Percentiles rank a stretch among this genome's conserved stretches.
phyloP scores from a whole-genome alignment of 2,329 filamentous ascomycete species.

The Fusarium sp. region DNA sequence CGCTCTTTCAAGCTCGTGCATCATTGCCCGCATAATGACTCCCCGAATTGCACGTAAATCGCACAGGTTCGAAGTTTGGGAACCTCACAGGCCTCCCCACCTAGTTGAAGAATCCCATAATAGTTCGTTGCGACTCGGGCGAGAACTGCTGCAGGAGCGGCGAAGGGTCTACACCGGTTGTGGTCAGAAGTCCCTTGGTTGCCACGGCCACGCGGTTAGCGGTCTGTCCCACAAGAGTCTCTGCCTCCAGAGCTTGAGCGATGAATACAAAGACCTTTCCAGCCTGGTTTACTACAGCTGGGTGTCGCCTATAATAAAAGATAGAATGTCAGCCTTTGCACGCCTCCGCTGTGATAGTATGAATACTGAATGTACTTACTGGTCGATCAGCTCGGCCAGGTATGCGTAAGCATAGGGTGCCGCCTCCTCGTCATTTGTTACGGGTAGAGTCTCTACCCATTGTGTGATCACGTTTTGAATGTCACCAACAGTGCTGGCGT shows the following conservation, averaged over 20 bases:
- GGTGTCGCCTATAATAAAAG: constrained; percentile 74
- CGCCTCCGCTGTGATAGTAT: background rate
- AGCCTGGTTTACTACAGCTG: constrained; percentile 78
- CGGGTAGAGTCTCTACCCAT: constrained; percentile 91
- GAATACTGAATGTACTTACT: constrained; percentile 69
- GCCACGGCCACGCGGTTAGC: constrained; percentile 79
- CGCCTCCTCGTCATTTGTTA: constrained; percentile 95
- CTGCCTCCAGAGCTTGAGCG: constrained; percentile 87
- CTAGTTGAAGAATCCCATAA: constrained; percentile 80
- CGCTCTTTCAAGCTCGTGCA: constrained; percentile 15
- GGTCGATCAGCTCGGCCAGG: constrained; percentile 87
- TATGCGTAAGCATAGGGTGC: constrained; percentile 96
- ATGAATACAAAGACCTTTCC: constrained; percentile 86
- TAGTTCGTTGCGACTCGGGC: constrained; percentile 81
- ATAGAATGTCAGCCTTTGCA: constrained; percentile 41
- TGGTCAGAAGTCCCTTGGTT: constrained; percentile 79
- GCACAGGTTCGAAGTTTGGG: too few species aligned
- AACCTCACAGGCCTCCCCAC: background rate
- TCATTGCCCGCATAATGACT: constrained; percentile 25
- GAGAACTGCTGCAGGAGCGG: constrained; percentile 79
- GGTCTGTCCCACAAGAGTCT: constrained; percentile 86
- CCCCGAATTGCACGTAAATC: background rate
- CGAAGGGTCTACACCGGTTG: constrained; percentile 77
- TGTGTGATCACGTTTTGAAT: constrained; percentile 78
- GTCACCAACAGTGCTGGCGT: constrained; percentile 78